Percentiles rank a stretch among this genome's conserved stretches.
Evolutionary conservation across 2,329 filamentous ascomycete genomes (phyloP).

Genomic region (Stagonosporopsis rhizophila): DNA sequence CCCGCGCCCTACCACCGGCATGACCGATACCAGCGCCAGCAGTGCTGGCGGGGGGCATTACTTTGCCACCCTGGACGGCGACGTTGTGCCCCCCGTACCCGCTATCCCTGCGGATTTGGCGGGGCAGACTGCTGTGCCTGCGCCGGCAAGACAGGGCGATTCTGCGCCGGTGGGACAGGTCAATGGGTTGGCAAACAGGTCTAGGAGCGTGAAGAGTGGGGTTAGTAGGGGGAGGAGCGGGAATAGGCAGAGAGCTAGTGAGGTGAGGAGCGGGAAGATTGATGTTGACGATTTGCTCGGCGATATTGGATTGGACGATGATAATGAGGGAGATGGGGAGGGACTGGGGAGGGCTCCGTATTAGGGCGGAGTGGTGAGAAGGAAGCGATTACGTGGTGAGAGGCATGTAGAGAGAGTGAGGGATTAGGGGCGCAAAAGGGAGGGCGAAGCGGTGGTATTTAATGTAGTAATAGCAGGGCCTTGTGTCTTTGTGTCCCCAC

Average conservation of each 20-base stretch:
- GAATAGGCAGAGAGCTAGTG: neutral
- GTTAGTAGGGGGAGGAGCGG: neutral
- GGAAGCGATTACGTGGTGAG: too few relatives aligned
- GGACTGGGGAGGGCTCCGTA: neutral
- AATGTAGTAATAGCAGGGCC: too few relatives aligned
- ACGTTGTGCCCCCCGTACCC: slow-evolving; percentile 43
- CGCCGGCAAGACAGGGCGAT: neutral
- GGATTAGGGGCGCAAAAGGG: too few relatives aligned
- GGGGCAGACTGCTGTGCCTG: slow-evolving; percentile 20
- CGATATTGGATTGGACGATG: neutral
- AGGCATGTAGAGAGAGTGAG: too few relatives aligned
- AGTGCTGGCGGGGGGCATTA: slow-evolving; percentile 19
- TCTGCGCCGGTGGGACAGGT: too few relatives aligned
- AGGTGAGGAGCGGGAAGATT: neutral
- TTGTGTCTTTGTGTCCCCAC: too few relatives aligned
- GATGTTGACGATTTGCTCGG: neutral
- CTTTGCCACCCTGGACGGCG: slow-evolving; percentile 5
- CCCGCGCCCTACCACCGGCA: slow-evolving; percentile 26
- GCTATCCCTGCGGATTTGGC: slow-evolving; percentile 42
- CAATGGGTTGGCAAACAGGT: slow-evolving; percentile 24
- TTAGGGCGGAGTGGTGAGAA: neutral
- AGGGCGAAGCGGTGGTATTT: too few relatives aligned
- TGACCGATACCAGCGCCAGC: slow-evolving; percentile 11
- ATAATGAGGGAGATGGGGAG: neutral
- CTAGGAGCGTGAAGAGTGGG: slow-evolving; percentile 37